These are phyloP conservation scores for Trichoderma gracile DNA, from an alignment of 2,329 filamentous ascomycete species.

Conservation along the genomic window DNA sequence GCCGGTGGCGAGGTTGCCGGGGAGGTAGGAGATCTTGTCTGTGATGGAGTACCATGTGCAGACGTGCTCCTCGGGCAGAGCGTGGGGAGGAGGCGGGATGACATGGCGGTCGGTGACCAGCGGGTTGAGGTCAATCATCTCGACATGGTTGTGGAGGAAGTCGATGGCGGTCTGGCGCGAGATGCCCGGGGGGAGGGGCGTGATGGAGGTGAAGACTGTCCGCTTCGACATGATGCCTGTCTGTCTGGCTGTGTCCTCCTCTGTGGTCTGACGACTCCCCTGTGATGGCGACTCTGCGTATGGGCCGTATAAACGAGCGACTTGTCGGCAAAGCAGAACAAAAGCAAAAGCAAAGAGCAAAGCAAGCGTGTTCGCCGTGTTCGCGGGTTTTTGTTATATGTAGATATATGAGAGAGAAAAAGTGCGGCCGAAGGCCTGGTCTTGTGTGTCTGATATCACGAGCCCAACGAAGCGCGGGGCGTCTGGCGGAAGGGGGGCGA, in stretches of 20 bases:
- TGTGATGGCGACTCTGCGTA: not conserved
- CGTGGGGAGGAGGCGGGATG: constrained; percentile 66
- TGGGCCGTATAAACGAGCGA: too few relatives aligned
- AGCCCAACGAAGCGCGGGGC: constrained; percentile 13
- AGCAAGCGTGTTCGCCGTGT: not conserved
- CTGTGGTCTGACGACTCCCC: not conserved
- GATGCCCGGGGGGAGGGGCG: constrained; percentile 70
- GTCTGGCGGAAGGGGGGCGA: not conserved
- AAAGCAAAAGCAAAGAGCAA: not conserved
- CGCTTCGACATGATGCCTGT: constrained; percentile 64
- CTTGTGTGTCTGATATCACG: constrained; percentile 17
- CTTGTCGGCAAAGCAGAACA: not conserved
- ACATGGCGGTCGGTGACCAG: constrained; percentile 71
- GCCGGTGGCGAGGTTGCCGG: constrained; percentile 63
- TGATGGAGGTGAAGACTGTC: constrained; percentile 74
- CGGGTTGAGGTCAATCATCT: constrained; percentile 88
- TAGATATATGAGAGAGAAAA: not conserved
- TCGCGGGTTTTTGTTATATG: not conserved
- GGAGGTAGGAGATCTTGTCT: constrained; percentile 74
- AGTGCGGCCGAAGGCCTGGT: constrained; percentile 2
- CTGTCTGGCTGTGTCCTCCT: not conserved
- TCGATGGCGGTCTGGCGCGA: constrained; percentile 69
- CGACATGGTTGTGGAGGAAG: constrained; percentile 74
- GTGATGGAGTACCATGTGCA: constrained; percentile 78
- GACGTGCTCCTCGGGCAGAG: constrained; percentile 68